Percentiles rank a stretch among this genome's conserved stretches.
Evolutionary conservation across 306 rosid species (phyloP).

Genomic region (Cercis canadensis): DNA sequence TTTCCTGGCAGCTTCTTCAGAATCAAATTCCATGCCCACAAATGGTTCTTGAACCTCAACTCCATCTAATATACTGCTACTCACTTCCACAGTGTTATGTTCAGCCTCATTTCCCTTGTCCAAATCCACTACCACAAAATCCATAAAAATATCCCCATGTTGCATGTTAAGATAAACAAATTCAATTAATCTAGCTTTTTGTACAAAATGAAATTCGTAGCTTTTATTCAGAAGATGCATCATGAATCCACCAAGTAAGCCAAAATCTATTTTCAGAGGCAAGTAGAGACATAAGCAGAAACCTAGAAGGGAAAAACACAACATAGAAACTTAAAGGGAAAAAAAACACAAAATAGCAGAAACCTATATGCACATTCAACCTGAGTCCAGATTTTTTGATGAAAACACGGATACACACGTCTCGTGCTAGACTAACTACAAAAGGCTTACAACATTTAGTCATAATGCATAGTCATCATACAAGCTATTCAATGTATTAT

Average conservation of each 20-base stretch:
- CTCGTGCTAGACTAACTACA: too few species aligned
- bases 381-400: neutral
- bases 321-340: neutral
- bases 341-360: neutral
- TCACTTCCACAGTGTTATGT: slow-evolving; percentile 51
- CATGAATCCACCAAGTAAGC: slow-evolving; percentile 16
- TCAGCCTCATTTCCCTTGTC: slow-evolving; percentile 55
- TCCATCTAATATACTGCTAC: slow-evolving; percentile 53
- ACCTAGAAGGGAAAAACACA: neutral
- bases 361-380: neutral
- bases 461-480: neutral
- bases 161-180: slow-evolving; percentile 25
- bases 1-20: slow-evolving; percentile 79
- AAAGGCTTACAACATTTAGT: too few species aligned
- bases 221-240: slow-evolving; percentile 28
- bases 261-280: slow-evolving; percentile 16
- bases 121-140: slow-evolving; percentile 60
- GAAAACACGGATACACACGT: too few species aligned
- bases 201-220: neutral
- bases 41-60: slow-evolving; percentile 63
- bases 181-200: slow-evolving; percentile 16
- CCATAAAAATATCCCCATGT: slow-evolving; percentile 38
- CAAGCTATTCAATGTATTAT: slow-evolving; percentile 11
- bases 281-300: neutral
- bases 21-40: slow-evolving; percentile 90